Evolutionary conservation across 2,329 filamentous ascomycete species (phyloP).

Genomic region (Talaromyces sp.): DNA sequence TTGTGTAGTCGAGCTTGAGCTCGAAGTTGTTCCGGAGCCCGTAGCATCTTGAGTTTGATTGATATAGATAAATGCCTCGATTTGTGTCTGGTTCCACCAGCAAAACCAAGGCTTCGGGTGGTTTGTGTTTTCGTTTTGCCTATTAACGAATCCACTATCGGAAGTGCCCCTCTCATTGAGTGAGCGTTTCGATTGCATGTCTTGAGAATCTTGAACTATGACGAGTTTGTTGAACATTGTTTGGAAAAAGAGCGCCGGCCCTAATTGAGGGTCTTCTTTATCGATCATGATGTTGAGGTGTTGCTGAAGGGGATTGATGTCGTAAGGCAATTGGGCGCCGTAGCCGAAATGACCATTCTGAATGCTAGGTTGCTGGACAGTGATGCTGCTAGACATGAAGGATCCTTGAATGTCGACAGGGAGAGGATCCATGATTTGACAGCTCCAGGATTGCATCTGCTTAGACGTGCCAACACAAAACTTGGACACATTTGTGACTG

Average conservation of each 20-base stretch:
- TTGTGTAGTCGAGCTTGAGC: constrained; percentile 17
- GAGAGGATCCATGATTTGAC: constrained; percentile 38
- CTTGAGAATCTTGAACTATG: constrained; percentile 45
- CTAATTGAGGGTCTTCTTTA: constrained; percentile 54
- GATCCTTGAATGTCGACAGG: constrained; percentile 34
- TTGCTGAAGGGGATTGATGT: constrained; percentile 43
- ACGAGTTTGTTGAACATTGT: constrained; percentile 64
- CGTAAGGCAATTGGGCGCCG: constrained; percentile 59
- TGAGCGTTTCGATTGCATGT: constrained; percentile 30
- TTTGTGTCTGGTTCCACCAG: constrained; percentile 65
- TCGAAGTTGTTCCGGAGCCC: constrained; percentile 14
- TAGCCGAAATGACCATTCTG: constrained; percentile 51
- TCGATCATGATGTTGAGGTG: constrained; percentile 58
- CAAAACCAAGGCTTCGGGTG: constrained; percentile 68
- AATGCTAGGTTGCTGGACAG: constrained; percentile 41
- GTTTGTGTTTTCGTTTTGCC: constrained; percentile 19
- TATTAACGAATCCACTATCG: neutral
- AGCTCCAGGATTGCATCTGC: constrained; percentile 54
- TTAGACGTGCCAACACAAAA: constrained; percentile 49
- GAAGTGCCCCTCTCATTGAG: constrained; percentile 21
- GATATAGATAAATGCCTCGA: constrained; percentile 67
- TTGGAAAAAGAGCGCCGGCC: constrained; percentile 65
- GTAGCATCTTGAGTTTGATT: constrained; percentile 48
- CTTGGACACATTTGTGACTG: constrained; percentile 48
- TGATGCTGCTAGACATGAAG: constrained; percentile 32